Percentiles rank a stretch among this genome's conserved stretches.
Evolutionary conservation across 164 flowering plant genomes (phyloP).

Genomic region (Liquidambar formosana): DNA sequence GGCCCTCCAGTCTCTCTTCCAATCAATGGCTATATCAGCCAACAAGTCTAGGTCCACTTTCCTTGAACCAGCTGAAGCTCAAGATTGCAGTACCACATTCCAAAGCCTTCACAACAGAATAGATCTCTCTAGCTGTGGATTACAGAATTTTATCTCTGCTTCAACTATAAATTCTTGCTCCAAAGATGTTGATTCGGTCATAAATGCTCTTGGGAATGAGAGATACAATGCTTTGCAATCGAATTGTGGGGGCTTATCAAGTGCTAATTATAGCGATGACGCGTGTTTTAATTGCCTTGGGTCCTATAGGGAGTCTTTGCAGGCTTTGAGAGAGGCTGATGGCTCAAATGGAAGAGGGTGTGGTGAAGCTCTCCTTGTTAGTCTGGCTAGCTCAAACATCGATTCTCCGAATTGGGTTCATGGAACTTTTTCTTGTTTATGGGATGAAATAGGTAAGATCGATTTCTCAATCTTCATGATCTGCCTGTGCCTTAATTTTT

Average conservation of each 20-base stretch:
- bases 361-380: conserved; percentile 26
- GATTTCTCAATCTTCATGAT: neutral
- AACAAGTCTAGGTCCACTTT: conserved; percentile 18
- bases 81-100: conserved; percentile 12
- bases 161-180: neutral
- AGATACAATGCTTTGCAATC: conserved; percentile 11
- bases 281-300: conserved; percentile 18
- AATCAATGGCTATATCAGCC: conserved; percentile 18
- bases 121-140: conserved; percentile 13
- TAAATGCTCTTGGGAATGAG: conserved; percentile 8
- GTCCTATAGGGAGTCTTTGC: conserved; percentile 17
- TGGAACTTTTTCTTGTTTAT: conserved; percentile 27
- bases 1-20: conserved; percentile 17
- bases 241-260: conserved; percentile 8
- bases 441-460: conserved; percentile 28
- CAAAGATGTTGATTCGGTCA: no score
- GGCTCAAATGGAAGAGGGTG: conserved; percentile 9
- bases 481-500: neutral
- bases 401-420: conserved; percentile 21
- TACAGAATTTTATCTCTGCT: conserved; percentile 21
- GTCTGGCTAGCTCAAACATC: conserved; percentile 28
- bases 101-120: conserved; percentile 15
- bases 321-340: conserved; percentile 6
- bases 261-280: conserved; percentile 13
- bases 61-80: conserved; percentile 18